Evolutionary conservation across 176 grass and related monocot species (phyloP).

Genomic region (Rhynchospora pubera): DNA sequence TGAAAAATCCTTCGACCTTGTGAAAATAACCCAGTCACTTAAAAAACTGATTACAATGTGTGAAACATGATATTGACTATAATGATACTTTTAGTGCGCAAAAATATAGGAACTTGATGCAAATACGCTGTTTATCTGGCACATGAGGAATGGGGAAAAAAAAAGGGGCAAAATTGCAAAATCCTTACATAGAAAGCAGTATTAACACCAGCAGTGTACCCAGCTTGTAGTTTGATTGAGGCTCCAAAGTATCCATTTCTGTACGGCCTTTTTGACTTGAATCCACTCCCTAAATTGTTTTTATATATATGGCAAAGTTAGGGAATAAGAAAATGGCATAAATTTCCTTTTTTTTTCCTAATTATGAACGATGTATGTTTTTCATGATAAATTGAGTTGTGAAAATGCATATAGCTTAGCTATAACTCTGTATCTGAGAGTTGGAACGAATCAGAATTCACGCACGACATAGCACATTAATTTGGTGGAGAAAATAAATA

Average conservation of each 20-base stretch:
- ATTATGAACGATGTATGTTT: not conserved
- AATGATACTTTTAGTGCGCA: not conserved
- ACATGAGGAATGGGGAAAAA: not conserved
- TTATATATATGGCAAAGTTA: not conserved
- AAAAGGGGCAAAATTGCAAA: not conserved
- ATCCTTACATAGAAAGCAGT: conserved; percentile 66
- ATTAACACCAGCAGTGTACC: conserved; percentile 91
- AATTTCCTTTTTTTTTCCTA: not conserved
- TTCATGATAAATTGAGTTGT: not conserved
- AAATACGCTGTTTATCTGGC: not conserved
- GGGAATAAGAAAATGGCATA: not conserved
- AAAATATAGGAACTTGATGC: not conserved
- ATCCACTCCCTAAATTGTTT: conserved; percentile 50
- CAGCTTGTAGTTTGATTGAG: conserved; percentile 70
- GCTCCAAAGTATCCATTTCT: conserved; percentile 76
- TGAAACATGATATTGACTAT: no score
- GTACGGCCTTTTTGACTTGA: conserved; percentile 60
- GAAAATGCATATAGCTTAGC: not conserved
- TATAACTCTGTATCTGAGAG: no score
- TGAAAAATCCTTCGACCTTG: not conserved
- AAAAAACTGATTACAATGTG: no score
- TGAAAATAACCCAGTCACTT: not conserved
- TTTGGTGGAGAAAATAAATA: not conserved
- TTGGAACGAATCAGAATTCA: not conserved
- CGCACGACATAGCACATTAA: not conserved